A percentile compares a stretch with the other conserved stretches of the same genome.
phyloP scores from a whole-genome alignment of 2,329 filamentous ascomycete species.

The Phialemonium atrogriseum region DNA sequence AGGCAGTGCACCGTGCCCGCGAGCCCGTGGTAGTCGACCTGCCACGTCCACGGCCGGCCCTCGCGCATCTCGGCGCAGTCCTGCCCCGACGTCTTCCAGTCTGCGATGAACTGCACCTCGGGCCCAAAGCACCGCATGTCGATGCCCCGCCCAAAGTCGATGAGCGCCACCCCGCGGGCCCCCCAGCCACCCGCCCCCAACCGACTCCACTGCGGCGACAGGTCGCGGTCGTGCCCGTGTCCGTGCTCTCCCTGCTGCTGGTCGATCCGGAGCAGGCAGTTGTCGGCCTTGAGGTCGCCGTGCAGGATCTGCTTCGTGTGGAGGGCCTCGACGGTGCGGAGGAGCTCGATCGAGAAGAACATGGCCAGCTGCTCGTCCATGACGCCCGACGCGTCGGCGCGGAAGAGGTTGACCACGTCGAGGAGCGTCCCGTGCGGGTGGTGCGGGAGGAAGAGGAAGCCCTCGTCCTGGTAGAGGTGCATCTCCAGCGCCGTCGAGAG shows the following conservation, averaged over 20 bases:
- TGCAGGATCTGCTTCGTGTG: conserved; percentile 76
- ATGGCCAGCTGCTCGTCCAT: conserved; percentile 90
- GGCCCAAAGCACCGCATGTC: conserved; percentile 80
- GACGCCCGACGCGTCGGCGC: conserved; percentile 59
- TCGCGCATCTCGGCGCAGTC: conserved; percentile 97
- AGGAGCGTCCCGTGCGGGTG: conserved; percentile 85
- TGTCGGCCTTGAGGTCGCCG: conserved; percentile 92
- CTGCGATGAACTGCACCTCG: conserved; percentile 80
- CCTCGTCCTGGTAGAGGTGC: conserved; percentile 85
- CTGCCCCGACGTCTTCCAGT: conserved; percentile 82
- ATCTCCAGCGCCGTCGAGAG: conserved; percentile 81
- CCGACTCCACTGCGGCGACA: too few relatives aligned
- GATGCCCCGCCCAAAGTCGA: conserved; percentile 91
- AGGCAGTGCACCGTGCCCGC: conserved; percentile 82
- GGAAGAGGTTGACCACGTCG: conserved; percentile 86
- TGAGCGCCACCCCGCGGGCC: conserved; percentile 71
- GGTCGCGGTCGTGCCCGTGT: conserved; percentile 59
- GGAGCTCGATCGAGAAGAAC: conserved; percentile 89
- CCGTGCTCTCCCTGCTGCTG: conserved; percentile 31
- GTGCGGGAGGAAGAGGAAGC: conserved; percentile 81
- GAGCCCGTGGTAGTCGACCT: conserved; percentile 92
- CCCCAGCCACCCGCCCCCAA: conserved; percentile 75
- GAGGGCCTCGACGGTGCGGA: conserved; percentile 82
- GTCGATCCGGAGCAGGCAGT: conserved; percentile 82
- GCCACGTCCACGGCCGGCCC: conserved; percentile 90